Base-by-base conservation (phyloP, 2,329 filamentous ascomycete species). In the Knufia fluminis region DNA sequence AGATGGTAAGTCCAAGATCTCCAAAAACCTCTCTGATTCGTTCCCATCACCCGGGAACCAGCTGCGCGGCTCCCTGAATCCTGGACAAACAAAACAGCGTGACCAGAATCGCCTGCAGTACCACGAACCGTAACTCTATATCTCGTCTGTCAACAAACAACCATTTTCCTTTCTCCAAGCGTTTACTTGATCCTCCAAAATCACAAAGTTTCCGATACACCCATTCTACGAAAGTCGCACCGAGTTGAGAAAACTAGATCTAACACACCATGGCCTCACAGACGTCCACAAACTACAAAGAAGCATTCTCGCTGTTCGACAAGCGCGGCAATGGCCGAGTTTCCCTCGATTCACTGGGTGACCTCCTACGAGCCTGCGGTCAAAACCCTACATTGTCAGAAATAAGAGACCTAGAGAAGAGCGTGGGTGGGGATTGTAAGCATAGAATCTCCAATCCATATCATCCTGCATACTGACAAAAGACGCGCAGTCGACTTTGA, bases 241-340 rank as follows among this genome's bases (percentile, higher is more conserved):
- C 24, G 32, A 8, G 6, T 36, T 2, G 10, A 22, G 2, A 35
- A n/a, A 14, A 12, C 22, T 24, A 20, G 20, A 36, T 36, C 43
- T 48, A 28, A 39, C 14, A 40, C 45, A 49, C 8, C 20, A 49
- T 49, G 46, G 36, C 54, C 62, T 65, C 32, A 17, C 78, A 83
- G 79, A 77, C 79, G 66, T 80, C 80, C 54, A 97, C 91, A 75
- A 97, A 98, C 84, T 98, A 97, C 87, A 97, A 97, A 78, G 92
- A 98, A 83, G 92, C 92, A 61, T 98, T 98, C 73, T 90, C 90
- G 63, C 86, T 98, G 68, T 98, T 97, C 77, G 92, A 98, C 79
- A 97, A 96, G 83, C 91, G 92, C 70, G 92, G 92, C 66, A 94
- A 87, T 67, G 90, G 91, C 66, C 90, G 90, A 62, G 92, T 97